Base-by-base conservation (phyloP, 2,329 filamentous ascomycete species). In the Cercospora sesami region DNA sequence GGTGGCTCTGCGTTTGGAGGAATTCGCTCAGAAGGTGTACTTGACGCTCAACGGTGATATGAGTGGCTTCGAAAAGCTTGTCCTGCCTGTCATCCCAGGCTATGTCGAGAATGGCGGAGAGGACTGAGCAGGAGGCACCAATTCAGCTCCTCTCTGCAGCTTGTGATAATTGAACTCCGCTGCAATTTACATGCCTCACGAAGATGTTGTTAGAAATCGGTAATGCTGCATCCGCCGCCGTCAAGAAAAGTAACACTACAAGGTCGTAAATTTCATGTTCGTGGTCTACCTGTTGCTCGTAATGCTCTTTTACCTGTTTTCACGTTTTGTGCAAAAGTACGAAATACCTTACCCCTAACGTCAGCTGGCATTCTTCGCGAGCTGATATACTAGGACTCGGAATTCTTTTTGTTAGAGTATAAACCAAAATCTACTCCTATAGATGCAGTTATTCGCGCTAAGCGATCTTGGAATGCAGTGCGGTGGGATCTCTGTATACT, bases 11-110 rank as follows among this genome's bases (percentile, higher is more conserved):
- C 36, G 55, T 21, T 14, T 69, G 21, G 48, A 65, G 5, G 36
- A 60, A 4, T 60, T 69, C 10, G 65, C 68, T n/a, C 36, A 45
- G 28, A 42, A 60, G 45, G 31, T 63, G 2, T 69, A 69, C 16
- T 16, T 60, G 53, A 45, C 62, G 6, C 57, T 65, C 31, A 69
- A 69, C 16, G 68, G 68, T 2, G 42, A 42, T 23, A 65, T 69
- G 61, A 61, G 26, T 42, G 68, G 68, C 2, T 69, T 60, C 28
- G 60, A 69, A 3, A 36, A 61, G 33, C 4, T 66, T 26, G 42
- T 53, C 7, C 14, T 65, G 10, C 57, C 63, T 5, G n/a, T 21
- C 5, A 31, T 59, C 23, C 8, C 28, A 5, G 16, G 12, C 5
- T 55, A 14, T 14, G 21, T 16, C 26, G 48, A 26, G 23, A 26